Evolutionary conservation across 1,284 basidiomycete species (phyloP), one percentile per base, ranked within the genome.

Genomic region (Polyporus tsugae): DNA sequence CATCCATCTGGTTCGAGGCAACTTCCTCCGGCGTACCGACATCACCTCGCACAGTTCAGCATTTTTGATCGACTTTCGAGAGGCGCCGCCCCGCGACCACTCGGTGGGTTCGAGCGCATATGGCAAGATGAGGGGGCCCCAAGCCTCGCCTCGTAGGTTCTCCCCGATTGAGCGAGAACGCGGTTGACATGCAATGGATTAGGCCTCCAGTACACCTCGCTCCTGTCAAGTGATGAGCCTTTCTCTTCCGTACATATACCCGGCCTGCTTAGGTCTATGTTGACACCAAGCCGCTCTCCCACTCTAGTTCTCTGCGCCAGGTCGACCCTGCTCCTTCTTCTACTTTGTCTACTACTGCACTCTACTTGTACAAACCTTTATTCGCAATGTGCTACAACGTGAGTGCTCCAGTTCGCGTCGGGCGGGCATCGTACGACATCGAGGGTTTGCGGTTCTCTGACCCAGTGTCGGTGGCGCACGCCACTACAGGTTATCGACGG

Each of bases 381-480:
- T 68, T 71, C 70, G 79, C 74, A 67, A 94, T 94, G 93, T 94
- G 92, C 78, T 85, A 92, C 81, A 93, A 94, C 80, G 92, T 94
- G 76, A 66, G 88, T 81, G 59, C 57, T 22, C 57, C 58, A 19
- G 49, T 36, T 36, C 29, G 35, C 39, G 39, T 15, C 58, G 33
- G 65, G 49, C 57, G n/a, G 61, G 42, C 63, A 35, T 29, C 41
- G 42, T 49, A 41, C 42, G 53, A 42, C 58, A 42, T 66, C 58
- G 22, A 25, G 58, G 19, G 22, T 22, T 60, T 38, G 33, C 58
- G 15, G 39, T 60, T 33, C n/a, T 64, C 65, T 68, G 46, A 67
- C 62, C 42, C 33, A 60, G 66, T 38, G 62, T 38, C 29, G 55
- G 69, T 72, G 38, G 58, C 64, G 52, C 64, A 60, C 60, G 67